Percentiles rank a stretch among this genome's conserved stretches.
These are phyloP conservation scores for Eragrostis tef DNA, from an alignment of 202 grass and related monocot genomes.

Conservation along the genomic window DNA sequence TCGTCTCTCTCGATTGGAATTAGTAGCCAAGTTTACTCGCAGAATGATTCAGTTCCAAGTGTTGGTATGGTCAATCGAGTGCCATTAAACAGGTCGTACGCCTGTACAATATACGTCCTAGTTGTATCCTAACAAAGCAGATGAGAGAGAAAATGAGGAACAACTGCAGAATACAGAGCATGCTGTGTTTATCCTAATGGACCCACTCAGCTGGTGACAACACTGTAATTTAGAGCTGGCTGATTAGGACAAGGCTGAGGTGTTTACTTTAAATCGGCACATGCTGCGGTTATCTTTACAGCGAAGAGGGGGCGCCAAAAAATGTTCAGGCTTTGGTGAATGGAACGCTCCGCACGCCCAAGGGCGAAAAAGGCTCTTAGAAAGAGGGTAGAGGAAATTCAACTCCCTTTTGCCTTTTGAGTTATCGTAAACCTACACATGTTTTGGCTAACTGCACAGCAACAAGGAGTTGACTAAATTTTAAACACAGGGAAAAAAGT, in stretches of 20 bases:
- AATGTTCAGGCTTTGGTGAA: slow-evolving; percentile 22
- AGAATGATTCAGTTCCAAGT: not conserved
- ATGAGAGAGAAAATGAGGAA: not conserved
- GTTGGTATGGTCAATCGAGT: not conserved
- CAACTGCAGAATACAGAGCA: not conserved
- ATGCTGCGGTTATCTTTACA: slow-evolving; percentile 31
- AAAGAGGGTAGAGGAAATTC: not conserved
- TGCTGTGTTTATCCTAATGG: not conserved
- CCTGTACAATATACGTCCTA: no score
- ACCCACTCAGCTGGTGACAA: not conserved
- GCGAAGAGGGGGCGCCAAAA: slow-evolving; percentile 10
- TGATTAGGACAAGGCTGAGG: not conserved
- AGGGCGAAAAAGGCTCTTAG: not conserved
- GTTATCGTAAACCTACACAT: not conserved
- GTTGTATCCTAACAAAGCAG: slow-evolving; percentile 1
- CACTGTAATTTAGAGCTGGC: not conserved
- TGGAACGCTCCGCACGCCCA: slow-evolving; percentile 3
- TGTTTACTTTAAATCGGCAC: slow-evolving; percentile 26
- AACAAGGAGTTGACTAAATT: not conserved
- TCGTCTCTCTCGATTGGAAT: not conserved
- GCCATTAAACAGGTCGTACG: no score
- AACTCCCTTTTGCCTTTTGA: not conserved
- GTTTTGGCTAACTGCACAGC: not conserved
- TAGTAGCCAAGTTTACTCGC: not conserved
- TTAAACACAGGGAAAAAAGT: not conserved